Conservation (phyloP, 2,329 filamentous ascomycete species). For the Fusarium odoratissimum region DNA sequence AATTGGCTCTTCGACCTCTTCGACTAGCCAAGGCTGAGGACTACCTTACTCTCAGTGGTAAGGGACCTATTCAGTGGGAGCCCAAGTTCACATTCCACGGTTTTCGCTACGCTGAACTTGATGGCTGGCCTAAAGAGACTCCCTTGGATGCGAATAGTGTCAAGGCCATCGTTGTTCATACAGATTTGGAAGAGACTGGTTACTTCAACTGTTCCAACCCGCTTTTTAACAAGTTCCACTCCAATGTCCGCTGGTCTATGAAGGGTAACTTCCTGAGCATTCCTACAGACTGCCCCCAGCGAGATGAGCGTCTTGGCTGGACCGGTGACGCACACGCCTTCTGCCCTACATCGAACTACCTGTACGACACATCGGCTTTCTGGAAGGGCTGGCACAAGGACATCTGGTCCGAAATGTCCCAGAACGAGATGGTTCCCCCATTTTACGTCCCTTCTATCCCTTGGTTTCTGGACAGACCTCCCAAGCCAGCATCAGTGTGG, state of each 20-base stretch:
- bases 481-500: constrained; percentile 16
- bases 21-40: constrained; percentile 57
- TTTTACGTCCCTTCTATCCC: constrained; percentile 9
- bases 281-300: constrained; percentile 68
- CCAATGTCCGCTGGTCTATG: constrained; percentile 67
- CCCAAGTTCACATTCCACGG: constrained; percentile 66
- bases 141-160: constrained; percentile 36
- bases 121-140: constrained; percentile 53
- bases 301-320: constrained; percentile 66
- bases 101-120: constrained; percentile 63
- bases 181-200: constrained; percentile 63
- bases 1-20: constrained; percentile 55
- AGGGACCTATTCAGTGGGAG: neutral
- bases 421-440: constrained; percentile 11
- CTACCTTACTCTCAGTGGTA: constrained; percentile 18
- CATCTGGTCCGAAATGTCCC: constrained; percentile 31
- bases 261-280: constrained; percentile 68
- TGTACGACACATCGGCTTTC: constrained; percentile 65
- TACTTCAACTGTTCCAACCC: constrained; percentile 63
- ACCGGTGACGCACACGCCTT: constrained; percentile 63
- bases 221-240: constrained; percentile 64
- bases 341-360: constrained; percentile 61
- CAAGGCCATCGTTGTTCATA: constrained; percentile 56
- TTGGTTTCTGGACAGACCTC: neutral
- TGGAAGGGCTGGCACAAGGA: constrained; percentile 42